phyloP scores from a whole-genome alignment of 345 rosid genomes.

The Cochlearia excelsa region DNA sequence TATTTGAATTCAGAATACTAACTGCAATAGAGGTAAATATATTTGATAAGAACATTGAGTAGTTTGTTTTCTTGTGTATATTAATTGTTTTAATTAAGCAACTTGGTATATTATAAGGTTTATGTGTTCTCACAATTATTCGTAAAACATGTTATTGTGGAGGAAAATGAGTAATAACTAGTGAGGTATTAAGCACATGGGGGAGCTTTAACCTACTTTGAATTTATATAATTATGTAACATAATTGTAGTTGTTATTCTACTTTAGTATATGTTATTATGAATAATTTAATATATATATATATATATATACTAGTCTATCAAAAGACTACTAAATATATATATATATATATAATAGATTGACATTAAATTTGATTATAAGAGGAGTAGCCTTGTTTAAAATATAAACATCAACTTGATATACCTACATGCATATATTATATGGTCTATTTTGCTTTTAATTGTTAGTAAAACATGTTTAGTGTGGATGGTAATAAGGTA shows the following conservation, averaged over 20 bases:
- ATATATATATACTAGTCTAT: neutral
- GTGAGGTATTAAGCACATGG: constrained; percentile 11
- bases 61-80: neutral
- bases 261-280: neutral
- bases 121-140: neutral
- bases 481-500: constrained; percentile 16
- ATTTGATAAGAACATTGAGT: neutral
- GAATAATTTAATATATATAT: neutral
- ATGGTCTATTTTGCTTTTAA: constrained; percentile 7
- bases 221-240: neutral
- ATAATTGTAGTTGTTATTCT: neutral
- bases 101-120: neutral
- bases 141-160: neutral
- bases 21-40: neutral
- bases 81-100: neutral
- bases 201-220: neutral
- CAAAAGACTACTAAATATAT: too few relatives aligned
- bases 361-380: neutral
- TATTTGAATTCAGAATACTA: neutral
- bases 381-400: too few relatives aligned
- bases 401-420: neutral
- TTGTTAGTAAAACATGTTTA: constrained; percentile 14
- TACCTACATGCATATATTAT: constrained; percentile 1
- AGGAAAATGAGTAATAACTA: neutral
- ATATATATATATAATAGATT: neutral